Evolutionary conservation across 2,329 filamentous ascomycete species (phyloP), one percentile per base, ranked within the genome.

Genomic region (Fusarium sublunatum): DNA sequence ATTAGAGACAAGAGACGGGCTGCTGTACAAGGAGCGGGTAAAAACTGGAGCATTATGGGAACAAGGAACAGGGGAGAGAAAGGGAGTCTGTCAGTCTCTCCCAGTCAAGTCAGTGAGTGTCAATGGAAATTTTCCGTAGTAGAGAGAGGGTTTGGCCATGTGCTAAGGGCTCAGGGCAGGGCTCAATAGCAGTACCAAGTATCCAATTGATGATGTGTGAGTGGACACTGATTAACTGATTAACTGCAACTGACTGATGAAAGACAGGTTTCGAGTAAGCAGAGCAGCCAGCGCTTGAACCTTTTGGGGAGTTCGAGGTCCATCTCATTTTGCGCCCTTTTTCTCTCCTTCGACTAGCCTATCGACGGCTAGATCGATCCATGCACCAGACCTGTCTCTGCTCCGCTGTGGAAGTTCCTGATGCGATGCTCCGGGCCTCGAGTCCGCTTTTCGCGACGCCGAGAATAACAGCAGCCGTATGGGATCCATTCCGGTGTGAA

Each of bases 11-110:
- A 29, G 24, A 8, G 34, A 35, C 39, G 46, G 50, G 32, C 43
- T 70, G 53, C 68, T 55, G 64, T 68, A 43, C 68, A 65, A 67
- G 66, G 68, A 68, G 68, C 68, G 68, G 68, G 65, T 71, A 67
- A 71, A 69, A 69, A 56, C 46, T 58, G 67, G 67, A 55, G 58
- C 47, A 47, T 19, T 31, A 48, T 31, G 36, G 31, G 58, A 10
- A 29, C 28, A 44, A 47, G 34, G n/a, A 31, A 49, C 39, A 38
- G 45, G 38, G 42, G 47, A 15, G 26, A 61, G 59, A 52, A 57
- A 58, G 51, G 49, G 61, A 49, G 39, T 39, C 40, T 32, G 31
- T 52, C 15, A 12, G 31, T 13, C 45, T 43, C 42, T 22, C 19
- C 19, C 19, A 19, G 19, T 19, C 19, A 19, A 31, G 9, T 43